Base-by-base conservation (phyloP, 192 early-diverging fungal genomes). In the Coemansia sp. region DNA sequence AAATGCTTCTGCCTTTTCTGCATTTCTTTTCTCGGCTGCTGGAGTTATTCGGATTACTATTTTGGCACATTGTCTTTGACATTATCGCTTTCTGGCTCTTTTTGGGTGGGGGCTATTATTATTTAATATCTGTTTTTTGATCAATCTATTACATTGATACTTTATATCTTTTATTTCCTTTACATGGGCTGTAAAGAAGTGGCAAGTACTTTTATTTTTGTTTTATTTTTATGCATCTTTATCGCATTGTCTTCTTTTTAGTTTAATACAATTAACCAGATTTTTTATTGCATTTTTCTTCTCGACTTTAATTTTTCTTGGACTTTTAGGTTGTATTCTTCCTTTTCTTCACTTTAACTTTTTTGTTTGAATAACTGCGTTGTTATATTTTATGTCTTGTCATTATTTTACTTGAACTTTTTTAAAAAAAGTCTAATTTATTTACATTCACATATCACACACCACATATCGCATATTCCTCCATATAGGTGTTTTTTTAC, bases 371-470 rank as follows among this genome's bases (percentile, higher is more conserved):
- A 32, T 32, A 32, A 32, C 9, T 54, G 52, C 52, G 1, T 26
- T 54, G 12, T 19, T 23, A 54, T 15, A 4, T 45, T 54, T 54
- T 54, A 32, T 32, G 32, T 4, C 32, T 32, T 32, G 4, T 4
- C 32, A 32, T 32, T 32, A 32, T 32, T 32, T 32, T 4, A 21
- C 19, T 15, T 54, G 8, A 54, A 18, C 5, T 9, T 50, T 54
- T 21, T 21, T 54, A 26, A 9, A 54, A 9, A 54, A 26, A 54
- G 52, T 8, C 52, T 54, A 54, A 54, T 54, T 54, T 54, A 54
- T 54, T 32, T 4, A 26, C 23, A 54, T 26, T 54, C 21, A 54
- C 52, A 9, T 32, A 54, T 9, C 19, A 5, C 50, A 18, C 16
- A 3, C 48, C 18, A 23, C 21, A 54, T 54, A 54, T 15, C 26